A percentile compares a stretch with the other conserved stretches of the same genome.
Evolutionary conservation across 2,329 filamentous ascomycete genomes (phyloP).

Genomic region (Botrytis deweyae): DNA sequence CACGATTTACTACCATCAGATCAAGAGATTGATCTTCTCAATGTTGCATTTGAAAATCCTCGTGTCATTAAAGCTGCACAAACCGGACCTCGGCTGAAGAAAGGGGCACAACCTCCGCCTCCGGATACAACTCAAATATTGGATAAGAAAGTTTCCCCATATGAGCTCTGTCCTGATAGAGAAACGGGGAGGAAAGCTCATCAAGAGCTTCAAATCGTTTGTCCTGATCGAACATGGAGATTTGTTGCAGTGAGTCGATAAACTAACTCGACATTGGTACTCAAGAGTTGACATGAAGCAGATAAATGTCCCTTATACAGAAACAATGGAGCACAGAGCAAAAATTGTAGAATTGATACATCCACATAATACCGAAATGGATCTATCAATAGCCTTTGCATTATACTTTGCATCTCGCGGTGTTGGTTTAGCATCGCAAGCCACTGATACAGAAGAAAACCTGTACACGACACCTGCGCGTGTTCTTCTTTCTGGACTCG

Average conservation of each 20-base stretch:
- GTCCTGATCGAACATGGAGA: constrained; percentile 72
- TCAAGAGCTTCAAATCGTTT: constrained; percentile 68
- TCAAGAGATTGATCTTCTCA: constrained; percentile 81
- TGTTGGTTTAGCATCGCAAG: constrained; percentile 43
- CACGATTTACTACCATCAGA: constrained; percentile 70
- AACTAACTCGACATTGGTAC: constrained; percentile 15
- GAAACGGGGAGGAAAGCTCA: constrained; percentile 80
- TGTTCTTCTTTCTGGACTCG: constrained; percentile 86
- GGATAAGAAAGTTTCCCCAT: constrained; percentile 45
- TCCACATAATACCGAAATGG: constrained; percentile 98
- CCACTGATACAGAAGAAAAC: constrained; percentile 23
- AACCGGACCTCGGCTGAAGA: constrained; percentile 37
- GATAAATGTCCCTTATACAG: constrained; percentile 78
- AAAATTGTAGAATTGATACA: constrained; percentile 76
- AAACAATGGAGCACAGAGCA: constrained; percentile 67
- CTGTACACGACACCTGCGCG: constrained; percentile 69
- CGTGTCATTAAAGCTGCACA: constrained; percentile 61
- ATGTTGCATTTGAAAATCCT: constrained; percentile 96
- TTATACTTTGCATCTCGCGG: constrained; percentile 94
- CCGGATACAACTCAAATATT: background rate
- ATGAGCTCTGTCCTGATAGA: constrained; percentile 86
- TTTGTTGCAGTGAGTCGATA: constrained; percentile 65
- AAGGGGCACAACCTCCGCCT: background rate
- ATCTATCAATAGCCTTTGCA: constrained; percentile 88
- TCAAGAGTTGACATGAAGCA: constrained; percentile 38